phyloP scores from a whole-genome alignment of 768 basidiomycete species.

The Mycena latifolia region DNA sequence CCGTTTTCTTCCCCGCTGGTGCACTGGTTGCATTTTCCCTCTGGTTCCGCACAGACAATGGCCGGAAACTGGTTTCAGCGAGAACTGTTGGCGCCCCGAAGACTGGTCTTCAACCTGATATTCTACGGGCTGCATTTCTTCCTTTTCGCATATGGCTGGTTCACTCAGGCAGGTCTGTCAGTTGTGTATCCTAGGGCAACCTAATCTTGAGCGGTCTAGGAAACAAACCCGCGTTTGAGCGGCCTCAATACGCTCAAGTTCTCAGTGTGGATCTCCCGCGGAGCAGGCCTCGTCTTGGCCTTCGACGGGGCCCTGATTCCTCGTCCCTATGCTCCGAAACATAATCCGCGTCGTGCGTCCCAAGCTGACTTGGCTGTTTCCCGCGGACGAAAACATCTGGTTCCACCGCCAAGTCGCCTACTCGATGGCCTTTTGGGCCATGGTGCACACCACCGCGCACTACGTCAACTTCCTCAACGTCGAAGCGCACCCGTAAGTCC shows the following conservation, averaged over 20 bases:
- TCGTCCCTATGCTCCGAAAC: slow-evolving; percentile 92
- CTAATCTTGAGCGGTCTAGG: slow-evolving; percentile 51
- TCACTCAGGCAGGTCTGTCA: slow-evolving; percentile 70
- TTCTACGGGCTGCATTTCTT: slow-evolving; percentile 84
- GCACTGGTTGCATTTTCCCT: slow-evolving; percentile 26
- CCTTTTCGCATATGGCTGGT: slow-evolving; percentile 91
- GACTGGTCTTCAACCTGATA: slow-evolving; percentile 78
- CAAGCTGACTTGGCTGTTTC: slow-evolving; percentile 83
- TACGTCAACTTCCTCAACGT: slow-evolving; percentile 54
- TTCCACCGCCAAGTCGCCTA: slow-evolving; percentile 96
- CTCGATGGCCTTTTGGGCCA: slow-evolving; percentile 92
- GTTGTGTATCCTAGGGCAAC: neutral
- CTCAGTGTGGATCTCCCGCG: slow-evolving; percentile 93
- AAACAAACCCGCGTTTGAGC: slow-evolving; percentile 70
- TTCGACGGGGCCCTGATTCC: slow-evolving; percentile 87
- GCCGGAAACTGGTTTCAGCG: slow-evolving; percentile 77
- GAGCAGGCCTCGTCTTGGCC: slow-evolving; percentile 93
- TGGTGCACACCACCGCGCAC: slow-evolving; percentile 94
- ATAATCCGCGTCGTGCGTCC: slow-evolving; percentile 88
- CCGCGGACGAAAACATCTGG: slow-evolving; percentile 96
- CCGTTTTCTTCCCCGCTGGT: slow-evolving; percentile 6
- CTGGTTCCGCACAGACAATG: slow-evolving; percentile 54
- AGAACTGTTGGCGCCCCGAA: slow-evolving; percentile 73
- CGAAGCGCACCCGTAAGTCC: neutral
- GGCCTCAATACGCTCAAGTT: slow-evolving; percentile 83